Percentiles rank a stretch among this genome's conserved stretches.
phyloP scores from a whole-genome alignment of 78 protist species.

The Speleostelium caveatum region DNA sequence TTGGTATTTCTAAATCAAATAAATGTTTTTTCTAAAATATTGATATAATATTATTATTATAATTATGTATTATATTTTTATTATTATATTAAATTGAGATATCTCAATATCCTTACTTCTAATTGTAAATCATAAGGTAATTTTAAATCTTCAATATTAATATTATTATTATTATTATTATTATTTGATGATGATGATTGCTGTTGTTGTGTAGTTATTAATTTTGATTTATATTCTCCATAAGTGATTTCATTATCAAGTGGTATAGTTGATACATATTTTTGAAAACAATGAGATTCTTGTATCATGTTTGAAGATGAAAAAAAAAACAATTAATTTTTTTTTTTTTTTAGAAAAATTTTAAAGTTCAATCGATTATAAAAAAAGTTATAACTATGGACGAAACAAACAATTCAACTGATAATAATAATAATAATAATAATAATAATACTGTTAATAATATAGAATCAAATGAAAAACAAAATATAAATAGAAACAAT shows the following conservation, averaged over 20 bases:
- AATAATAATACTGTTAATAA: too few relatives aligned
- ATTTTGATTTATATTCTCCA: constrained; percentile 58
- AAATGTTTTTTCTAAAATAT: constrained; percentile 11
- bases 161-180: too few relatives aligned
- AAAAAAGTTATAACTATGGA: too few relatives aligned
- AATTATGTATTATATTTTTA: too few relatives aligned
- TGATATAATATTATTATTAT: neutral
- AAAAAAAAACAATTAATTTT: neutral
- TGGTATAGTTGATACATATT: neutral
- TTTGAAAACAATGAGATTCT: constrained; percentile 26
- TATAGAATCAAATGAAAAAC: too few relatives aligned
- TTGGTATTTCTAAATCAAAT: constrained; percentile 13
- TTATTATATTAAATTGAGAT: too few relatives aligned
- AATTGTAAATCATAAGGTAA: constrained; percentile 68
- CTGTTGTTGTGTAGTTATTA: neutral
- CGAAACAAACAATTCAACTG: too few relatives aligned
- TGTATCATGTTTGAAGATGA: constrained; percentile 11
- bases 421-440: too few relatives aligned
- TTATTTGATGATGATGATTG: neutral
- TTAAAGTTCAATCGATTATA: too few relatives aligned
- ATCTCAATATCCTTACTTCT: constrained; percentile 44
- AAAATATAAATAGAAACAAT: too few relatives aligned
- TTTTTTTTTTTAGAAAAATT: too few relatives aligned
- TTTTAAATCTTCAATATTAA: constrained; percentile 2
- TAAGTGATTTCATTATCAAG: constrained; percentile 5